Percentiles rank a stretch among this genome's conserved stretches.
phyloP scores from a whole-genome alignment of 169 alveolate genomes.

The Plasmodium yoelii region DNA sequence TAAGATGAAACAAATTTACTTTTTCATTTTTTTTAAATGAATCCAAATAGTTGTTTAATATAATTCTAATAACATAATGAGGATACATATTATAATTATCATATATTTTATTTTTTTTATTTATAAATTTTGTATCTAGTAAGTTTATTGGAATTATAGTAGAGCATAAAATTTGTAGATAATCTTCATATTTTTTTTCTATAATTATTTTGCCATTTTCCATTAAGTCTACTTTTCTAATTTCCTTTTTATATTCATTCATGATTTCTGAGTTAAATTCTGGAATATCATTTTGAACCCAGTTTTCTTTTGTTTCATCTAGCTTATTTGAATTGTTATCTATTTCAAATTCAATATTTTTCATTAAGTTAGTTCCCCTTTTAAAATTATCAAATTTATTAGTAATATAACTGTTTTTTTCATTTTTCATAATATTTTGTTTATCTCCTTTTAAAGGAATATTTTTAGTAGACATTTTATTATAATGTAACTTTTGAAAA shows the following conservation, averaged over 20 bases:
- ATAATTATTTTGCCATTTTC: slow-evolving; percentile 11
- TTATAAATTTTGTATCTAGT: background rate
- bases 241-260: slow-evolving; percentile 3
- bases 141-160: slow-evolving; percentile 45
- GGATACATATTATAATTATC: slow-evolving; percentile 48
- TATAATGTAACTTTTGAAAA: slow-evolving; percentile 15
- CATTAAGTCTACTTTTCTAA: background rate
- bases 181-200: slow-evolving; percentile 19
- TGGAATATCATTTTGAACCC: background rate
- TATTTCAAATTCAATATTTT: background rate
- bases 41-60: slow-evolving; percentile 33
- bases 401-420: background rate
- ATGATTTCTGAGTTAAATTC: slow-evolving; percentile 1
- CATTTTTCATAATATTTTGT: background rate
- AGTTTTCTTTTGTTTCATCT: background rate
- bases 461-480: background rate
- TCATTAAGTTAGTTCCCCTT: background rate
- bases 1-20: slow-evolving; percentile 25
- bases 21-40: slow-evolving; percentile 39
- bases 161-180: slow-evolving; percentile 48
- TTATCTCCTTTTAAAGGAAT: background rate
- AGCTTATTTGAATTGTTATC: background rate
- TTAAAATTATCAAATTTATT: background rate
- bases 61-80: slow-evolving; percentile 29
- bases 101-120: background rate